Percentiles rank a stretch among this genome's conserved stretches.
These are phyloP conservation scores for Metschnikowia drakensbergensis DNA, from an alignment of 805 yeast genomes.

Conservation along the genomic window DNA sequence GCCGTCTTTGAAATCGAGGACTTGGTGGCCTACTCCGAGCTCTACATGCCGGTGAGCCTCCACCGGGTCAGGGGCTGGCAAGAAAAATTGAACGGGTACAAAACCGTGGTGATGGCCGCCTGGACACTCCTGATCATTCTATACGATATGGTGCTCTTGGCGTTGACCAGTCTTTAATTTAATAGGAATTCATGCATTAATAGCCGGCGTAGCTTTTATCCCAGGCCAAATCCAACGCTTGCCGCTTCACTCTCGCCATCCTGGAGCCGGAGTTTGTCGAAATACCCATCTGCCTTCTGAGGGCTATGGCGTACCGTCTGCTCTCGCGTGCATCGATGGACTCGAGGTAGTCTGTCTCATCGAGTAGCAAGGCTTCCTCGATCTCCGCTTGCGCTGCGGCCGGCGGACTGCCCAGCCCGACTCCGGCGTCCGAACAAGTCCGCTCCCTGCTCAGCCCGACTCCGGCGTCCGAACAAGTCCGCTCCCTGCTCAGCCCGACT, in stretches of 20 bases:
- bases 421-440: too few species aligned
- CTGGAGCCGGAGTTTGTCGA: not conserved
- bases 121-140: not conserved
- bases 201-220: conserved; percentile 5
- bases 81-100: not conserved
- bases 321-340: conserved; percentile 1
- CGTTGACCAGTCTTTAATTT: not conserved
- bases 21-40: conserved; percentile 12
- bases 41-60: conserved; percentile 11
- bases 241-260: not conserved
- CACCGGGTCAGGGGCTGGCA: not conserved
- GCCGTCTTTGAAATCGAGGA: conserved; percentile 11
- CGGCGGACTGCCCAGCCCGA: not conserved
- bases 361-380: conserved; percentile 6
- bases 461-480: too few species aligned
- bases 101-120: not conserved
- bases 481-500: too few species aligned
- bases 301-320: not conserved
- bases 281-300: not conserved
- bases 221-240: conserved; percentile 2
- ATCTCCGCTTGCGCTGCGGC: not conserved
- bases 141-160: not conserved
- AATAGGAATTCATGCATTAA: not conserved
- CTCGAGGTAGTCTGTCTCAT: conserved; percentile 3
- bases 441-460: too few species aligned